Conservation (phyloP, 202 grass and related monocot genomes). For the Carex sylvatica region DNA sequence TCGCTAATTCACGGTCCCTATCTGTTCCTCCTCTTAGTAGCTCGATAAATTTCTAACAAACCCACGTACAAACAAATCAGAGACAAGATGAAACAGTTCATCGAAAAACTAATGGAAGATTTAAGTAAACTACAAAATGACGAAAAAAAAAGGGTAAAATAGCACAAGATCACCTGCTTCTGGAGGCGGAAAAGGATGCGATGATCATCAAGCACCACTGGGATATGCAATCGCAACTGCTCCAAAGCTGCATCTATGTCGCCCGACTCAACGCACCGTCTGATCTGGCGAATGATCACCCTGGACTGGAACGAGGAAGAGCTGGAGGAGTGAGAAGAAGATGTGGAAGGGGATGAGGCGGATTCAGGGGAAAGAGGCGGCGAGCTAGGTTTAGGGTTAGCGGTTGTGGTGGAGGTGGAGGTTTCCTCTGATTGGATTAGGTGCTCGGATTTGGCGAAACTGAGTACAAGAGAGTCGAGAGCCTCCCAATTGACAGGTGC, state of each 20-base stretch:
- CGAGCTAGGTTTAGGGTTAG: constrained; percentile 46
- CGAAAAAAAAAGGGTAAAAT: not conserved
- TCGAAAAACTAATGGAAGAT: not conserved
- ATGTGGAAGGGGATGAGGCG: constrained; percentile 29
- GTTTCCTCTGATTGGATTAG: constrained; percentile 43
- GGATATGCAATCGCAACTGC: constrained; percentile 60
- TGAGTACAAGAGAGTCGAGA: constrained; percentile 70
- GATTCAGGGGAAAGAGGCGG: constrained; percentile 39
- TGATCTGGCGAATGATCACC: constrained; percentile 63
- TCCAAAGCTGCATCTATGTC: constrained; percentile 71
- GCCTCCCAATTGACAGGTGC: constrained; percentile 83
- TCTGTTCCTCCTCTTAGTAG: constrained; percentile 71
- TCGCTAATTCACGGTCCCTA: constrained; percentile 55
- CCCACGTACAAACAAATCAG: constrained; percentile 16
- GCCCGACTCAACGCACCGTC: constrained; percentile 63
- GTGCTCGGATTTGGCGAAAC: constrained; percentile 81
- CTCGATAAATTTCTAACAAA: constrained; percentile 88
- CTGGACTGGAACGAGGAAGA: constrained; percentile 59
- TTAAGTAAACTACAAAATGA: not conserved
- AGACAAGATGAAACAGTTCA: not conserved
- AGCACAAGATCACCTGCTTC: constrained; percentile 57
- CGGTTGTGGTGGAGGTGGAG: constrained; percentile 4
- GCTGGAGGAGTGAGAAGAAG: constrained; percentile 26
- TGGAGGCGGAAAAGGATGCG: constrained; percentile 90
- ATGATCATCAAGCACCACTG: constrained; percentile 60